Conservation (phyloP, 148 eudicot species). For the Amaranthus hypochondriacus region DNA sequence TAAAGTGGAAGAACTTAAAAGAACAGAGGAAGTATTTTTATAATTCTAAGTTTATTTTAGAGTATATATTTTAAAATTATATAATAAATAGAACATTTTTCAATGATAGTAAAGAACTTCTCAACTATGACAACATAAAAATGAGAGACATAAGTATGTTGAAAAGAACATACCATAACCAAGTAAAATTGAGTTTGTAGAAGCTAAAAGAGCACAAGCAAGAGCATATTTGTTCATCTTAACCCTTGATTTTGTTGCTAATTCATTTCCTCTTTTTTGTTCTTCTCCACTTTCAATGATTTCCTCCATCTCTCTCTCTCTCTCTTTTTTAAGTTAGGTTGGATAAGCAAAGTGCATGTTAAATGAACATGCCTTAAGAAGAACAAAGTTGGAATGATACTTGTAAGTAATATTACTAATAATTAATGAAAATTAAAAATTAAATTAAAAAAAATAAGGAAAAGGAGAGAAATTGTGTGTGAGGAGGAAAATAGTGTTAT, state of each 20-base stretch:
- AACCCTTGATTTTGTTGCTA: constrained; percentile 10
- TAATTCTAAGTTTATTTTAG: too few species aligned
- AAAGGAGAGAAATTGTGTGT: constrained; percentile 26
- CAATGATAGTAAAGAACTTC: too few species aligned
- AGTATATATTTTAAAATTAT: too few species aligned
- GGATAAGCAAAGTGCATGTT: constrained; percentile 11
- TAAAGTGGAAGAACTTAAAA: too few species aligned
- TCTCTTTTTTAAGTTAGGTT: not conserved
- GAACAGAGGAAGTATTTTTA: too few species aligned
- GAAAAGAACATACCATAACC: constrained; percentile 55
- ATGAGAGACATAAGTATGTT: not conserved
- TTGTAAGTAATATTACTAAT: not conserved
- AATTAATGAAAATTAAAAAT: not conserved
- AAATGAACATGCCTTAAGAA: constrained; percentile 1
- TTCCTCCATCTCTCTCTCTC: constrained; percentile 23
- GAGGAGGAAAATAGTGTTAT: not conserved
- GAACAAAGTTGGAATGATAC: not conserved
- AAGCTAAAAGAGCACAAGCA: constrained; percentile 68
- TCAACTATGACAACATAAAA: not conserved
- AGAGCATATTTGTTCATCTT: constrained; percentile 58
- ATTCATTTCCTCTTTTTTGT: constrained; percentile 6
- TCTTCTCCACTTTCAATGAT: constrained; percentile 16
- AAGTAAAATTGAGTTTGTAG: constrained; percentile 74
- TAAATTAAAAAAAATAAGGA: constrained; percentile 12
- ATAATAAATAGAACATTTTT: too few species aligned